phyloP scores from a whole-genome alignment of 2,329 filamentous ascomycete species.

The Aureobasidium sp. region DNA sequence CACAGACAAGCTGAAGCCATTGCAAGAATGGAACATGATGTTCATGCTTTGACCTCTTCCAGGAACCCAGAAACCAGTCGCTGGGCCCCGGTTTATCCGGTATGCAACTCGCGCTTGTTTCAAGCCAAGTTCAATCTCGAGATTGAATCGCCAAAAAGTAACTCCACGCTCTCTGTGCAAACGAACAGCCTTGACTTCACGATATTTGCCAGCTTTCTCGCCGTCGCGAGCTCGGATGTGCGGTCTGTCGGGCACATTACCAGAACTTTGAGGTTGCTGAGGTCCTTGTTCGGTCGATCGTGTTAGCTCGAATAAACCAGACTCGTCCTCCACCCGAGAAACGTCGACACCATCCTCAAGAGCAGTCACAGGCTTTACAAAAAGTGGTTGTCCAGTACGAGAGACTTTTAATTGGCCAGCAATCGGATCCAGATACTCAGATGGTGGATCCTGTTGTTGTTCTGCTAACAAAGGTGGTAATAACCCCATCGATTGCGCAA shows the following conservation, averaged over 20 bases:
- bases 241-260: constrained; percentile 35
- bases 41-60: constrained; percentile 83
- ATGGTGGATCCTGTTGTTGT: constrained; percentile 55
- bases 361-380: constrained; percentile 82
- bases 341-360: constrained; percentile 71
- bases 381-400: constrained; percentile 76
- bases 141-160: constrained; percentile 96
- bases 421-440: constrained; percentile 83
- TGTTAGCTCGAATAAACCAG: constrained; percentile 66
- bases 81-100: constrained; percentile 85
- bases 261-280: constrained; percentile 23
- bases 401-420: constrained; percentile 82
- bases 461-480: constrained; percentile 68
- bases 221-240: constrained; percentile 58
- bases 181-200: constrained; percentile 73
- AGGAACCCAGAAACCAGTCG: constrained; percentile 91
- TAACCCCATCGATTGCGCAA: constrained; percentile 78
- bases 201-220: constrained; percentile 72
- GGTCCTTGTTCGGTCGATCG: constrained; percentile 25
- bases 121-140: constrained; percentile 78
- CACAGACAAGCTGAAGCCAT: constrained; percentile 80
- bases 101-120: constrained; percentile 85
- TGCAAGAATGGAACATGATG: constrained; percentile 97
- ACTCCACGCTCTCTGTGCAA: constrained; percentile 79
- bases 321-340: constrained; percentile 70